Percentiles rank a stretch among this genome's conserved stretches.
phyloP scores from a whole-genome alignment of 2,329 filamentous ascomycete genomes.

The Xylaria sp. region DNA sequence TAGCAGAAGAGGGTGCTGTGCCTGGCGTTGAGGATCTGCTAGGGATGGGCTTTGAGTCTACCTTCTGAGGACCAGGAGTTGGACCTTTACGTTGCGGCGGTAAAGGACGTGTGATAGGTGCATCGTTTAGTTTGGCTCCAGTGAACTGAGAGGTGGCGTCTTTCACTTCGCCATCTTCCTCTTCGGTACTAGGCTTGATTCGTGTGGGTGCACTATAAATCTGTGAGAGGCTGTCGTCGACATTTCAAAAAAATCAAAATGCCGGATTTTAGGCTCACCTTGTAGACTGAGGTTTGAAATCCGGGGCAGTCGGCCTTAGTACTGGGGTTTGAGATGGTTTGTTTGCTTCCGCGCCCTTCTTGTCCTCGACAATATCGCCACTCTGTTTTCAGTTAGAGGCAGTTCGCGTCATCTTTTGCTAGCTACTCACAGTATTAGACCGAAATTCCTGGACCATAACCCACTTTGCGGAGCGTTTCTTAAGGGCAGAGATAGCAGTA shows the following conservation, averaged over 20 bases:
- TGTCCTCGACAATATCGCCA: constrained; percentile 53
- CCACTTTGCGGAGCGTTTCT: constrained; percentile 74
- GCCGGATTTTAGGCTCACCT: constrained; percentile 48
- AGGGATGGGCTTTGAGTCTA: constrained; percentile 40
- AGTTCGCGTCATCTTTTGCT: constrained; percentile 10
- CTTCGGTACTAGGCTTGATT: constrained; percentile 58
- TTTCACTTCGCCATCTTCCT: constrained; percentile 79
- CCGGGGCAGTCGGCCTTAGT: constrained; percentile 68
- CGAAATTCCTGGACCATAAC: constrained; percentile 80
- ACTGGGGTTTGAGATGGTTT: constrained; percentile 55
- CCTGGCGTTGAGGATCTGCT: constrained; percentile 46
- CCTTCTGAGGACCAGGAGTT: constrained; percentile 38
- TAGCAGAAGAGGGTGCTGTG: constrained; percentile 35
- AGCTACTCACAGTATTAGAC: constrained; percentile 67
- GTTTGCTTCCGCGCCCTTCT: constrained; percentile 52
- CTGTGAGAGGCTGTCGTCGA: constrained; percentile 34
- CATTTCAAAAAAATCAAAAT: not conserved
- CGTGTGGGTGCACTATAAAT: constrained; percentile 44
- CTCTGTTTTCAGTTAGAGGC: constrained; percentile 56
- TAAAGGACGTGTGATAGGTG: constrained; percentile 31
- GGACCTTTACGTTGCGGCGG: constrained; percentile 39
- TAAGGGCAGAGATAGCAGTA: constrained; percentile 76
- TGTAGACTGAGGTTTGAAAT: constrained; percentile 69
- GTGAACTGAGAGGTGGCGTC: constrained; percentile 54
- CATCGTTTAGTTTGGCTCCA: constrained; percentile 38